Evolutionary conservation across 768 basidiomycete species (phyloP).

Genomic region (Heimioporus sp.): DNA sequence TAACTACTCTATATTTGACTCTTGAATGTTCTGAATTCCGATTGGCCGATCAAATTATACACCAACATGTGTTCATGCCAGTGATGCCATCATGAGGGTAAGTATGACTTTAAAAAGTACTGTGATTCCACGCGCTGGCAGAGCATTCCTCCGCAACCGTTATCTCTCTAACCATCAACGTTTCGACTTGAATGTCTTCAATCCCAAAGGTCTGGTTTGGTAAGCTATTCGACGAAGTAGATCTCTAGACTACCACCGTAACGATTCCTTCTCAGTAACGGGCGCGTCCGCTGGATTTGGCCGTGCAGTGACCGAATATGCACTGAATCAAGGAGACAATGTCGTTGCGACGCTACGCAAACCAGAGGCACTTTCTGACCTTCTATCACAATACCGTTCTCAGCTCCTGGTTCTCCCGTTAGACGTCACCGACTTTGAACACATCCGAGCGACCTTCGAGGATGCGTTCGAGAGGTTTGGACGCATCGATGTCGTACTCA

Average conservation of each 20-base stretch:
- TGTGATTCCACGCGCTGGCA: not conserved
- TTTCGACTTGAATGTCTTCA: not conserved
- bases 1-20: not conserved
- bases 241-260: not conserved
- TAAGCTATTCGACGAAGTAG: conserved; percentile 2
- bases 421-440: conserved; percentile 35
- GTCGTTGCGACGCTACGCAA: conserved; percentile 43
- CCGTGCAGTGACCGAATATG: conserved; percentile 31
- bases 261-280: conserved; percentile 31
- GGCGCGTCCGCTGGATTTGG: conserved; percentile 42
- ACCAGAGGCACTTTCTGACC: conserved; percentile 27
- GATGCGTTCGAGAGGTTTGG: conserved; percentile 37
- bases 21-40: too few species aligned
- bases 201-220: conserved; percentile 23
- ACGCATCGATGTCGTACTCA: conserved; percentile 44
- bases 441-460: conserved; percentile 36
- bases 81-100: too few species aligned
- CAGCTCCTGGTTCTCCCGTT: conserved; percentile 38
- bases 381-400: conserved; percentile 24
- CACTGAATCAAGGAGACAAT: conserved; percentile 37
- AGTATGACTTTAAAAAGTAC: not conserved
- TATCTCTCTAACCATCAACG: not conserved
- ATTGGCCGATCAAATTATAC: too few species aligned
- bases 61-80: too few species aligned
- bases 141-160: not conserved